A percentile compares a stretch with the other conserved stretches of the same genome.
Conservation (phyloP, 2,329 filamentous ascomycete species). For the Cladosporium halotolerans region DNA sequence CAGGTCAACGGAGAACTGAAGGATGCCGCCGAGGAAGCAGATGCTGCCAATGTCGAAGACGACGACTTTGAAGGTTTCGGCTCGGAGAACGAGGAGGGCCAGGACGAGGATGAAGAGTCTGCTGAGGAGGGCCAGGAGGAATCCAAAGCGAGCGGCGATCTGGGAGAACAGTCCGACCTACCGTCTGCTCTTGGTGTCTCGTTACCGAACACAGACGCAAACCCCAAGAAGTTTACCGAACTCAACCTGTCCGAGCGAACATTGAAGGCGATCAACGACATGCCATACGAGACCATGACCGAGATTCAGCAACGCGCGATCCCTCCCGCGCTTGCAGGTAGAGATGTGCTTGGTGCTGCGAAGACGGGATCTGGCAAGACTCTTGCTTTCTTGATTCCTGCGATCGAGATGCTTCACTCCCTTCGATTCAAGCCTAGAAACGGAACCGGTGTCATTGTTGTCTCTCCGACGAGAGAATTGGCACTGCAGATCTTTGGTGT, state of each 20-base stretch:
- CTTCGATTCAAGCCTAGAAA: constrained; percentile 93
- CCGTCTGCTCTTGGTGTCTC: constrained; percentile 51
- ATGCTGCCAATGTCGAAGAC: constrained; percentile 21
- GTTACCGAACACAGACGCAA: constrained; percentile 53
- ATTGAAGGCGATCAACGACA: constrained; percentile 77
- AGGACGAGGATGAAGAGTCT: constrained; percentile 26
- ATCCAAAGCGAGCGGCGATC: constrained; percentile 27
- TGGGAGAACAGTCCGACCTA: constrained; percentile 41
- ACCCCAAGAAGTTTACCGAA: constrained; percentile 68
- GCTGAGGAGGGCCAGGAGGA: constrained; percentile 29
- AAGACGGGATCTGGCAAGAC: constrained; percentile 98
- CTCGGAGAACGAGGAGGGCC: constrained; percentile 31
- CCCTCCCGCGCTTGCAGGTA: constrained; percentile 78
- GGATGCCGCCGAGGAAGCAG: constrained; percentile 14
- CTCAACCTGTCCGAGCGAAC: constrained; percentile 83
- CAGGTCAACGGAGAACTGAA: constrained; percentile 27
- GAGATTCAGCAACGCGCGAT: constrained; percentile 87
- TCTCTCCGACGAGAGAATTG: constrained; percentile 88
- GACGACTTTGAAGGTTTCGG: constrained; percentile 34
- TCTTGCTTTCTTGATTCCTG: constrained; percentile 86
- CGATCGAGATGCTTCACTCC: constrained; percentile 84
- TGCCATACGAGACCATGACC: constrained; percentile 94
- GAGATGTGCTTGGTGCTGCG: constrained; percentile 88
- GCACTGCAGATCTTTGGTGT: constrained; percentile 96
- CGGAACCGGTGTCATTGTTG: constrained; percentile 82